These are phyloP conservation scores for Mycena polygramma DNA, from an alignment of 768 basidiomycete genomes.

Conservation along the genomic window DNA sequence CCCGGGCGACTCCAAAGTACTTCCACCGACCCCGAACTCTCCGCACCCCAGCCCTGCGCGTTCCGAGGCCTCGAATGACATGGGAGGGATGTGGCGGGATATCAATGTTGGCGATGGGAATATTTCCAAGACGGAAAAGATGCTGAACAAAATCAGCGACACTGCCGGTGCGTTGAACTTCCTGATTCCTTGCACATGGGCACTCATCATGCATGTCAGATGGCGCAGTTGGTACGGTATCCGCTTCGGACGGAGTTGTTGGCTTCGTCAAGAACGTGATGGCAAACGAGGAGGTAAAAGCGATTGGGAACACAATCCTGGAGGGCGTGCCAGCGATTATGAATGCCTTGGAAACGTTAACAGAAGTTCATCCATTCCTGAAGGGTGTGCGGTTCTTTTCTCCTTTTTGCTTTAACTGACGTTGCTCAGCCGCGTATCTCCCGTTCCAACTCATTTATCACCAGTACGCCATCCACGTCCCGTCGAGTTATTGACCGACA, in stretches of 20 bases:
- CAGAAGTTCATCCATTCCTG: constrained; percentile 31
- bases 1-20: constrained; percentile 1
- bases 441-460: constrained; percentile 30
- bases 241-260: constrained; percentile 24
- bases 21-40: constrained; percentile 21
- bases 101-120: constrained; percentile 1
- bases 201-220: neutral
- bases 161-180: constrained; percentile 16
- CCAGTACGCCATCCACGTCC: constrained; percentile 6
- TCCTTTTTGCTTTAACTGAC: neutral
- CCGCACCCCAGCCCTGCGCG: constrained; percentile 4
- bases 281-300: constrained; percentile 12
- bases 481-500: neutral
- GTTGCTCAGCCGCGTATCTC: constrained; percentile 22
- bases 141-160: constrained; percentile 21
- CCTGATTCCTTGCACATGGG: neutral
- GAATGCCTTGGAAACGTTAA: constrained; percentile 19
- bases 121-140: constrained; percentile 19
- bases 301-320: constrained; percentile 18
- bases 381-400: constrained; percentile 6
- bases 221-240: neutral
- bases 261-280: constrained; percentile 17
- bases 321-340: constrained; percentile 28
- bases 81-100: constrained; percentile 22
- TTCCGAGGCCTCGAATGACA: constrained; percentile 1